Base-by-base conservation (phyloP, 164 flowering plant species). In the Saururus chinensis region DNA sequence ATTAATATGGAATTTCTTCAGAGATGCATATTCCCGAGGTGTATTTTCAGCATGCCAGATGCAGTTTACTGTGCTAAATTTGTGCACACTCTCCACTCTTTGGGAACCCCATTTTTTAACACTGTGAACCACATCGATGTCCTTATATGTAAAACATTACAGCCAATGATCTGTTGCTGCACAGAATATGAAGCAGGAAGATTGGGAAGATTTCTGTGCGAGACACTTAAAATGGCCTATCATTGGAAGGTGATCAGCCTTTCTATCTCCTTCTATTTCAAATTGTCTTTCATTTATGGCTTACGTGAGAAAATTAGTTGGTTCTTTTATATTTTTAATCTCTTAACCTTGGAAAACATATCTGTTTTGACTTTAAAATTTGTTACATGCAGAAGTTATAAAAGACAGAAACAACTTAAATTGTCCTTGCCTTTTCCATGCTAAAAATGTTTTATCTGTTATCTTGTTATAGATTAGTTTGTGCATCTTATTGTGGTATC, bases 121-220 rank as follows among this genome's bases (percentile, higher is more conserved):
- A 95, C 99, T 24, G 99, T 95, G 42, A 95, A 95, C 67, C 99
- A 95, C 76, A 89, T 95, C 60, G 99, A 95, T 73, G 97, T 91
- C 73, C 79, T 95, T 42, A 87, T 95, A 64, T 95, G 97, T 68
- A 91, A 91, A 72, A 91, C 97, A n/a, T 74, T 95, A 55, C 99
- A 95, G 77, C 99, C 99, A 5, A 95, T 95, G 96, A 91, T 95
- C 68, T 95, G 97, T 80, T 89, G 96, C 81, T 88, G 99, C 74
- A 91, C 99, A 54, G 99, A 95, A 73, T 95, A 83, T 79, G 99
- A 95, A 75, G 99, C 78, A 5, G 99, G 97, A 60, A 82, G 99
- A 71, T 87, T 95, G 54, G 99, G 97, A 60, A 87, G 88, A 77
- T 95, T 95, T 73, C 66, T 95, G 62, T 86, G 66, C 63, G 97